These are phyloP conservation scores for Boletus rufocinnamomeus DNA, from an alignment of 768 basidiomycete genomes.

Conservation along the genomic window DNA sequence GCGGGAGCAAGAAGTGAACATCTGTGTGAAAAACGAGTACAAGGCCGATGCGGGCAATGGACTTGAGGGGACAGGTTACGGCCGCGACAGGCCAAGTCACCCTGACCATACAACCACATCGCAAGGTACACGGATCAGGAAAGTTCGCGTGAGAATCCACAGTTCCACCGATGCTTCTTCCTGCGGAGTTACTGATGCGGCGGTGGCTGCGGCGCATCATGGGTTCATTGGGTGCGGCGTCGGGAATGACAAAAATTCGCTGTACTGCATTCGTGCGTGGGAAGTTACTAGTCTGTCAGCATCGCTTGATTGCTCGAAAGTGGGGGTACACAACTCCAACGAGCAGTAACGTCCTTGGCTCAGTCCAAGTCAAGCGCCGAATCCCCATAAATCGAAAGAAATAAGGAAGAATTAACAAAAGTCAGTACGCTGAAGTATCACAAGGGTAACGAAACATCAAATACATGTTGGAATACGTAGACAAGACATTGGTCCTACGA, in stretches of 20 bases:
- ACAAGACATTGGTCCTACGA: slow-evolving; percentile 12
- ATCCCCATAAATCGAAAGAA: neutral
- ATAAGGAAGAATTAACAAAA: slow-evolving; percentile 1
- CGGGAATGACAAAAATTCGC: neutral
- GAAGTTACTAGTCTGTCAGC: neutral
- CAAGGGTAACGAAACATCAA: slow-evolving; percentile 10
- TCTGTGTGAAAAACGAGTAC: neutral
- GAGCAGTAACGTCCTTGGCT: neutral
- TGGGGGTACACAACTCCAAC: neutral
- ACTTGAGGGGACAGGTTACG: neutral
- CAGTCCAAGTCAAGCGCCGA: neutral
- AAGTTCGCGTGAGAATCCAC: too few relatives aligned
- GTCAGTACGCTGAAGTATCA: slow-evolving; percentile 6
- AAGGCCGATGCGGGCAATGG: neutral
- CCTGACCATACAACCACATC: neutral
- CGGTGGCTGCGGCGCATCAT: neutral
- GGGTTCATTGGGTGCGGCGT: neutral
- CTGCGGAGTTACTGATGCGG: neutral
- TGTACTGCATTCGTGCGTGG: neutral
- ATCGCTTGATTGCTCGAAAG: slow-evolving; percentile 1
- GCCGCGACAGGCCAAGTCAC: neutral
- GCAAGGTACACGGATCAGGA: neutral
- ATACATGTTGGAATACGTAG: slow-evolving; percentile 13
- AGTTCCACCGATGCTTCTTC: too few relatives aligned
- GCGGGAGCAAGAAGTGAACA: neutral